A percentile compares a stretch with the other conserved stretches of the same genome.
Conservation (phyloP, 768 basidiomycete genomes). For the Pholiota microspora region DNA sequence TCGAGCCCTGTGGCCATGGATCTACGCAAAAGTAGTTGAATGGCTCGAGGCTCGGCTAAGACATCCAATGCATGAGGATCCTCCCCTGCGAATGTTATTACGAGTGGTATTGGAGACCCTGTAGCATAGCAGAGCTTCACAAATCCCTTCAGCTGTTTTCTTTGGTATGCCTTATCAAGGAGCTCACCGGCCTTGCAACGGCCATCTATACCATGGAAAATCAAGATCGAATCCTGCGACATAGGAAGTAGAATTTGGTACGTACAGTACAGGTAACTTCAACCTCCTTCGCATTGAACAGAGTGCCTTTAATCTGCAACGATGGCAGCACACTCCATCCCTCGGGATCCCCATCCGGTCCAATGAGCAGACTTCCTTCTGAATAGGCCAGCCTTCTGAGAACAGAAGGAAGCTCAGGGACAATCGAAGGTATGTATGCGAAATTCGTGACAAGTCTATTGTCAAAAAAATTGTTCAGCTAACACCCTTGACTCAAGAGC, state of each 20-base stretch:
- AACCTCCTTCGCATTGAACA: conserved; percentile 31
- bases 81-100: conserved; percentile 40
- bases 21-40: conserved; percentile 43
- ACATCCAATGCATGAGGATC: conserved; percentile 51
- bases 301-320: conserved; percentile 27
- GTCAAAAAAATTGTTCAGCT: neutral
- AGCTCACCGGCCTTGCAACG: conserved; percentile 40
- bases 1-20: conserved; percentile 47
- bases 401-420: conserved; percentile 33
- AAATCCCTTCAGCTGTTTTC: neutral
- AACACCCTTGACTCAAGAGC: neutral
- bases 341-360: conserved; percentile 35
- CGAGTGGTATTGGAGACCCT: conserved; percentile 51
- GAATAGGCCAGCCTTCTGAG: conserved; percentile 33
- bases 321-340: conserved; percentile 35
- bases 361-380: conserved; percentile 27
- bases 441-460: conserved; percentile 29
- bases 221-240: neutral
- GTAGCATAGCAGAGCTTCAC: conserved; percentile 46
- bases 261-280: conserved; percentile 32
- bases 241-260: neutral
- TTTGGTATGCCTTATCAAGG: conserved; percentile 10
- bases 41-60: conserved; percentile 37
- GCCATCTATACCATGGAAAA: conserved; percentile 36
- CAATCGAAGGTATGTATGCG: conserved; percentile 29